phyloP scores from a whole-genome alignment of 768 basidiomycete genomes.

The Ramaria sp. region DNA sequence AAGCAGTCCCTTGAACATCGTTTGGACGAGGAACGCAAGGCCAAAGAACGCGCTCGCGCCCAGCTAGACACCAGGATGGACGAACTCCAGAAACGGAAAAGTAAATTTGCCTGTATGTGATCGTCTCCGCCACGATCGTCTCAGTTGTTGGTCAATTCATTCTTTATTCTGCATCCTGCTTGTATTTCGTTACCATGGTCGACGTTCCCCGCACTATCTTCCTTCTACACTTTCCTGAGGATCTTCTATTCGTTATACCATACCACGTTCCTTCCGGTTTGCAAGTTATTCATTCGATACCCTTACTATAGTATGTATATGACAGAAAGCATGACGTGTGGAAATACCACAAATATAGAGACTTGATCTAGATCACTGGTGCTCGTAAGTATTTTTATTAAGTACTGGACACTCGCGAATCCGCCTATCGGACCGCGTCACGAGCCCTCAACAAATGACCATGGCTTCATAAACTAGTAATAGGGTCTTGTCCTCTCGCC shows the following conservation, averaged over 20 bases:
- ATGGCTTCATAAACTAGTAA: no score
- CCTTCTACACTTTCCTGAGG: background rate
- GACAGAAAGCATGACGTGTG: constrained; percentile 2
- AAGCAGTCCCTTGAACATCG: constrained; percentile 78
- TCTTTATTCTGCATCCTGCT: constrained; percentile 8
- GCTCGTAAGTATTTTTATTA: no score
- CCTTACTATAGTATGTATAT: constrained; percentile 4
- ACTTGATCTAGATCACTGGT: no score
- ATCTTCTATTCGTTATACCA: background rate
- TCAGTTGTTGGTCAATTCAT: constrained; percentile 12
- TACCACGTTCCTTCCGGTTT: background rate
- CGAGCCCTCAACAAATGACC: no score
- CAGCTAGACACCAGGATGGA: constrained; percentile 86
- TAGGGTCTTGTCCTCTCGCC: background rate
- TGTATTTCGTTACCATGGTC: constrained; percentile 1
- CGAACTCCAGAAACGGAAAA: constrained; percentile 74
- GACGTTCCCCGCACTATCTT: background rate
- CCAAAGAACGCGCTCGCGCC: constrained; percentile 80
- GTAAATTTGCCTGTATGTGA: constrained; percentile 86
- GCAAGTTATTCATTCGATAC: constrained; percentile 1
- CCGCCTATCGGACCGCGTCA: no score
- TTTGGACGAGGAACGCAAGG: constrained; percentile 77
- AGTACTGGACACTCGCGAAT: no score
- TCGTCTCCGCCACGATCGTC: constrained; percentile 3
- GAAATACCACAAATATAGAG: background rate